Percentiles rank a stretch among this genome's conserved stretches.
Conservation (phyloP, 1,139 yeast genomes). For the Hyphopichia buzzinii region DNA sequence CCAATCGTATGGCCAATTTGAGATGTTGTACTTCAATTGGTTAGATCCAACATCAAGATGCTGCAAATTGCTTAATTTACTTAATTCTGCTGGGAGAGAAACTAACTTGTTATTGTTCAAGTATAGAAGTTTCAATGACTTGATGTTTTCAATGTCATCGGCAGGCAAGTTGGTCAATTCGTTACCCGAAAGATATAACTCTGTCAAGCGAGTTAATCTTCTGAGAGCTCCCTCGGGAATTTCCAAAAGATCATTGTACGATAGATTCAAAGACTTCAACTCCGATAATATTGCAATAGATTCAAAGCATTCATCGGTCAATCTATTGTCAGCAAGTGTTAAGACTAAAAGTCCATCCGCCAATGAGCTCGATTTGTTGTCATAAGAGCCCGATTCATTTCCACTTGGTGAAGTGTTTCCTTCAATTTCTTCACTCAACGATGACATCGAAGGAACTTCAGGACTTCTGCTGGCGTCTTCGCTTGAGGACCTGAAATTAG, state of each 20-base stretch:
- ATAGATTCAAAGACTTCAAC: constrained; percentile 65
- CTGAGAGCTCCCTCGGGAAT: constrained; percentile 72
- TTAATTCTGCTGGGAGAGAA: constrained; percentile 85
- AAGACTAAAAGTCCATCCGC: constrained; percentile 56
- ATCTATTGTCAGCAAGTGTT: constrained; percentile 77
- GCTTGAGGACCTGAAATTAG: constrained; percentile 15
- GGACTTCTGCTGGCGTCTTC: neutral
- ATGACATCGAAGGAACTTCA: neutral
- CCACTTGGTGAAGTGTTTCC: no score
- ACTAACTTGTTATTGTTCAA: constrained; percentile 83
- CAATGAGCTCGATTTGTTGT: constrained; percentile 29
- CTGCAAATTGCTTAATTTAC: constrained; percentile 61
- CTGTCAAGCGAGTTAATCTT: constrained; percentile 56
- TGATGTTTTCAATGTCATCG: constrained; percentile 72
- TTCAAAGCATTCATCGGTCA: constrained; percentile 76
- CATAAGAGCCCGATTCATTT: neutral
- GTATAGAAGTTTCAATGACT: constrained; percentile 58
- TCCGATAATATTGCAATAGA: constrained; percentile 59
- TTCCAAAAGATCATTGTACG: constrained; percentile 82
- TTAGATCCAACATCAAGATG: constrained; percentile 92
- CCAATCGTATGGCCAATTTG: constrained; percentile 97
- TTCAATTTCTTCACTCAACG: neutral
- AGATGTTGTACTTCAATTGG: constrained; percentile 83
- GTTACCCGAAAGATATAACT: constrained; percentile 83
- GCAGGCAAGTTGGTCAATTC: constrained; percentile 75